Evolutionary conservation across 1,284 basidiomycete species (phyloP).

Genomic region (Stygiomarasmius scandens): DNA sequence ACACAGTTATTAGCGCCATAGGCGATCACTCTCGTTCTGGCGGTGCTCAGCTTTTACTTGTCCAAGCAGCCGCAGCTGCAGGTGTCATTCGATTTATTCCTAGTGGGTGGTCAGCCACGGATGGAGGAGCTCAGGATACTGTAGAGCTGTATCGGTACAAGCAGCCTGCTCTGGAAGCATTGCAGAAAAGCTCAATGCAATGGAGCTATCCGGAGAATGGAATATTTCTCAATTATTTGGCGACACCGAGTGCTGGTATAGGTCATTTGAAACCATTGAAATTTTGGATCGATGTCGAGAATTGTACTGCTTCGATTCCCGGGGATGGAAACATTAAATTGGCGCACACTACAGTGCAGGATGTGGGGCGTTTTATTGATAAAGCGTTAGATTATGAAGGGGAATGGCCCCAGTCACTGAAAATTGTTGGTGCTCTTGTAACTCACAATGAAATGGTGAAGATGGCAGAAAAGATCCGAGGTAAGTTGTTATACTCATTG

Average conservation of each 20-base stretch:
- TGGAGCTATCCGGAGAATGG: constrained; percentile 12
- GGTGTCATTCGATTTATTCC: constrained; percentile 8
- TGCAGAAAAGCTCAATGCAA: constrained; percentile 5
- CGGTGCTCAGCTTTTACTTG: constrained; percentile 8
- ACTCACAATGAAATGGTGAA: constrained; percentile 11
- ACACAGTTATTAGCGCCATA: constrained; percentile 14
- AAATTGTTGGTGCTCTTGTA: constrained; percentile 2
- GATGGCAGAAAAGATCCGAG: constrained; percentile 8
- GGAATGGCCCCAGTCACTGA: constrained; percentile 6
- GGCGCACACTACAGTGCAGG: constrained; percentile 6
- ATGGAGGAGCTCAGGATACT: constrained; percentile 4
- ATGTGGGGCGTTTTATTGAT: constrained; percentile 11
- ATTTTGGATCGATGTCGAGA: constrained; percentile 13
- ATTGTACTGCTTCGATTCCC: constrained; percentile 8
- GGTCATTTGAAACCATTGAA: constrained; percentile 11
- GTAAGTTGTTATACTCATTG: constrained; percentile 6
- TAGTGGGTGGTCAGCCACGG: constrained; percentile 12
- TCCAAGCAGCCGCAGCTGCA: constrained; percentile 4
- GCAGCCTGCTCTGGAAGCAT: constrained; percentile 7
- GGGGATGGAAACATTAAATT: constrained; percentile 9
- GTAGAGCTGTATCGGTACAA: constrained; percentile 14
- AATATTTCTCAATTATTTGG: constrained; percentile 13
- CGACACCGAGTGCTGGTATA: constrained; percentile 3
- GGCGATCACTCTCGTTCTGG: constrained; percentile 11
- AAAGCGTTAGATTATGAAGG: constrained; percentile 3